These are phyloP conservation scores for Talaromyces stipitatus DNA, from an alignment of 495 filamentous ascomycete genomes.

Conservation along the genomic window DNA sequence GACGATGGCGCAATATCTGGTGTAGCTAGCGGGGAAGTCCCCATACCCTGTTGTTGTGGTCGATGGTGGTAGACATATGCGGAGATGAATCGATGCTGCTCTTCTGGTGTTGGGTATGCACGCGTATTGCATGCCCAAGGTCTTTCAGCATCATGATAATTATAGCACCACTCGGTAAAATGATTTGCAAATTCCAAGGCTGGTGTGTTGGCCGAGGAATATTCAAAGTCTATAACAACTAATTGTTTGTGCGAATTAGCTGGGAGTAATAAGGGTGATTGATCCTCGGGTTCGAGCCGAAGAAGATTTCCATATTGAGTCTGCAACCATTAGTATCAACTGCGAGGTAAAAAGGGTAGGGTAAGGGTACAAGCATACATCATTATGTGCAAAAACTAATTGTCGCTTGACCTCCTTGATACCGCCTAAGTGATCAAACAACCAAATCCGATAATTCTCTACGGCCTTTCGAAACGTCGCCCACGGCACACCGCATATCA, in stretches of 20 bases:
- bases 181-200: constrained; percentile 97
- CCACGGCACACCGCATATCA: constrained; percentile 85
- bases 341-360: background rate
- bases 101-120: constrained; percentile 67
- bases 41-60: constrained; percentile 39
- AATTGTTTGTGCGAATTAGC: constrained; percentile 91
- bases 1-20: constrained; percentile 30
- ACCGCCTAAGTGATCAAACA: constrained; percentile 65
- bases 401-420: constrained; percentile 55
- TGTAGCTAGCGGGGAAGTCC: constrained; percentile 47
- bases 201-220: constrained; percentile 80
- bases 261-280: constrained; percentile 83
- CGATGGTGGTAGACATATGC: constrained; percentile 80
- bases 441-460: constrained; percentile 67
- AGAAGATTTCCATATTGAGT: constrained; percentile 99
- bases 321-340: constrained; percentile 33
- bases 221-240: constrained; percentile 97
- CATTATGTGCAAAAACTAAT: constrained; percentile 94
- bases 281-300: constrained; percentile 70
- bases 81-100: constrained; percentile 77
- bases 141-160: constrained; percentile 69
- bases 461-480: constrained; percentile 65
- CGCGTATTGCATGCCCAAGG: constrained; percentile 61
- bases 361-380: constrained; percentile 70
- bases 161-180: constrained; percentile 97